Percentiles rank a stretch among this genome's conserved stretches.
Evolutionary conservation across 2,329 filamentous ascomycete species (phyloP).

Genomic region (Bipolaris oryzae): DNA sequence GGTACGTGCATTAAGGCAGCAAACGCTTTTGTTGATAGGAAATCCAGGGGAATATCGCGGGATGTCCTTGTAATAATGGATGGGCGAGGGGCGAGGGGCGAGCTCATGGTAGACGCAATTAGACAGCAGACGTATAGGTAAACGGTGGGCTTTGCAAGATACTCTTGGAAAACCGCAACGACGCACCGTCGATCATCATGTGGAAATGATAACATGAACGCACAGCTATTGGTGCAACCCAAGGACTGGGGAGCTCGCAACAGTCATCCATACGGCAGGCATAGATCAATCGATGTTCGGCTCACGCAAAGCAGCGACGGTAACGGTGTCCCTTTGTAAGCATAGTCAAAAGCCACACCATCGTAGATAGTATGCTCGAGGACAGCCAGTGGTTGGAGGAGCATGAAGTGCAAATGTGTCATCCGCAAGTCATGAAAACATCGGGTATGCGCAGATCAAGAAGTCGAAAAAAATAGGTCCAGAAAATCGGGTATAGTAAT

Average conservation of each 20-base stretch:
- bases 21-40: constrained; percentile 14
- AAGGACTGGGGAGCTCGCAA: constrained; percentile 5
- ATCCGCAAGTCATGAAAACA: constrained; percentile 26
- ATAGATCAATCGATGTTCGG: constrained; percentile 19
- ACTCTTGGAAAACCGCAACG: neutral
- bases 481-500: constrained; percentile 18
- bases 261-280: constrained; percentile 17
- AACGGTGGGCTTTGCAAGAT: constrained; percentile 1
- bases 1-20: constrained; percentile 12
- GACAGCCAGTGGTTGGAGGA: constrained; percentile 7
- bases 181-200: constrained; percentile 4
- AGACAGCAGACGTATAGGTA: neutral
- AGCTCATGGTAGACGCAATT: constrained; percentile 5
- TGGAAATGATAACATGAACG: neutral
- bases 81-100: neutral
- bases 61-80: constrained; percentile 1
- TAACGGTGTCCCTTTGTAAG: constrained; percentile 2
- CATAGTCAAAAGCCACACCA: constrained; percentile 9
- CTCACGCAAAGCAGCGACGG: constrained; percentile 22
- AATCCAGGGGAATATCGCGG: neutral
- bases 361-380: constrained; percentile 7
- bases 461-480: constrained; percentile 29
- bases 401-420: constrained; percentile 28
- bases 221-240: constrained; percentile 2
- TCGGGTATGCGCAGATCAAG: constrained; percentile 28